Percentiles rank a stretch among this genome's conserved stretches.
Conservation (phyloP, 2,329 filamentous ascomycete species). For the Cercospora brassicicola region DNA sequence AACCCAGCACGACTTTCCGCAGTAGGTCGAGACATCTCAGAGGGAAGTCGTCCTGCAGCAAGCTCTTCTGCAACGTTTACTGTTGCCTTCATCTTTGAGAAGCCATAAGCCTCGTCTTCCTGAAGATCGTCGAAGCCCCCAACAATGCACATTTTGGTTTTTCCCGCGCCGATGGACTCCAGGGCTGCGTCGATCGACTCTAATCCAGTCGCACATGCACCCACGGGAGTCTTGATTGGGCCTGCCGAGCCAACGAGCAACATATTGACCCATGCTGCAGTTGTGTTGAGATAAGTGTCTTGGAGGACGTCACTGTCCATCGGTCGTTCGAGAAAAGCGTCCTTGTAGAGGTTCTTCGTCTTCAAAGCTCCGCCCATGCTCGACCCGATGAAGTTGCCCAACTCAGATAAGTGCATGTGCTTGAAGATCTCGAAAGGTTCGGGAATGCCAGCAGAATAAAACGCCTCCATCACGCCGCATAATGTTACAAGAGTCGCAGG, state of each 20-base stretch:
- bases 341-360: not conserved
- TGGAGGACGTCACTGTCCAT: not conserved
- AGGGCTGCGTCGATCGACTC: not conserved
- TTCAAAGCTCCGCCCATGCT: not conserved
- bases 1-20: not conserved
- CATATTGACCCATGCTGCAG: not conserved
- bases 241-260: not conserved
- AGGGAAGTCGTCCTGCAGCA: not conserved
- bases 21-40: not conserved
- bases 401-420: not conserved
- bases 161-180: not conserved
- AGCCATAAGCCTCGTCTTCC: not conserved
- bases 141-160: not conserved
- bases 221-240: not conserved
- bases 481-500: not conserved
- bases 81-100: not conserved
- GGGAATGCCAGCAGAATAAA: not conserved
- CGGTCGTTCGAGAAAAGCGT: not conserved
- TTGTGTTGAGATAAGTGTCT: not conserved
- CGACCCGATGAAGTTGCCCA: not conserved
- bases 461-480: not conserved
- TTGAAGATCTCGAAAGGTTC: not conserved
- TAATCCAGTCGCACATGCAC: not conserved
- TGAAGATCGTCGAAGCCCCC: not conserved
- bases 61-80: not conserved